Evolutionary conservation across 169 alveolate genomes (phyloP).

Genomic region (Plasmodium vivax): DNA sequence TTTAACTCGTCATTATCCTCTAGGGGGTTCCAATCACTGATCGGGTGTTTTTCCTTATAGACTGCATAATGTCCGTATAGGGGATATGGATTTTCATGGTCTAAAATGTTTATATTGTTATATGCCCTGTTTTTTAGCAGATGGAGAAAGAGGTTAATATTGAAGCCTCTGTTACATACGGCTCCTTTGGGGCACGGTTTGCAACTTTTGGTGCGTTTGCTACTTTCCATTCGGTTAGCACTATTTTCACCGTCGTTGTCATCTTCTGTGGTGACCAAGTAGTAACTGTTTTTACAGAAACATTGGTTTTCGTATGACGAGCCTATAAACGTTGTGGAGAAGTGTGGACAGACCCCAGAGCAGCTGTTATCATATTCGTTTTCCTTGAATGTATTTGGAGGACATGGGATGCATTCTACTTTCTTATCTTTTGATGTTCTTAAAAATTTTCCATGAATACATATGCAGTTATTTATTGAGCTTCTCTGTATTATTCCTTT

Average conservation of each 20-base stretch:
- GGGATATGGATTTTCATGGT: slow-evolving; percentile 74
- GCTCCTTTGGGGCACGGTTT: slow-evolving; percentile 68
- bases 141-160: slow-evolving; percentile 17
- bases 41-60: slow-evolving; percentile 23
- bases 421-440: slow-evolving; percentile 50
- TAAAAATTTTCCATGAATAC: slow-evolving; percentile 64
- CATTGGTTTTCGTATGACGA: slow-evolving; percentile 81
- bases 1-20: slow-evolving; percentile 24
- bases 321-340: slow-evolving; percentile 81
- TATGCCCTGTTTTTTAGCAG: slow-evolving; percentile 48
- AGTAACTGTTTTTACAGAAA: slow-evolving; percentile 82
- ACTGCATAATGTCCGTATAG: slow-evolving; percentile 70
- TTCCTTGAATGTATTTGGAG: slow-evolving; percentile 83
- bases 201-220: slow-evolving; percentile 12
- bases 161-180: slow-evolving; percentile 74
- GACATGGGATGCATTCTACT: slow-evolving; percentile 65
- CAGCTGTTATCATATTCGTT: slow-evolving; percentile 78
- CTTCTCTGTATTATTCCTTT: slow-evolving; percentile 44
- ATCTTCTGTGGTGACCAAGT: slow-evolving; percentile 22
- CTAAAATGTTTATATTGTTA: slow-evolving; percentile 39
- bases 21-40: slow-evolving; percentile 42
- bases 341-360: slow-evolving; percentile 82
- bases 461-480: slow-evolving; percentile 64
- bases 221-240: neutral
- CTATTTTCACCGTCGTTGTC: neutral